Base-by-base conservation (phyloP, 2,329 filamentous ascomycete species). In the Xylaria sp. region DNA sequence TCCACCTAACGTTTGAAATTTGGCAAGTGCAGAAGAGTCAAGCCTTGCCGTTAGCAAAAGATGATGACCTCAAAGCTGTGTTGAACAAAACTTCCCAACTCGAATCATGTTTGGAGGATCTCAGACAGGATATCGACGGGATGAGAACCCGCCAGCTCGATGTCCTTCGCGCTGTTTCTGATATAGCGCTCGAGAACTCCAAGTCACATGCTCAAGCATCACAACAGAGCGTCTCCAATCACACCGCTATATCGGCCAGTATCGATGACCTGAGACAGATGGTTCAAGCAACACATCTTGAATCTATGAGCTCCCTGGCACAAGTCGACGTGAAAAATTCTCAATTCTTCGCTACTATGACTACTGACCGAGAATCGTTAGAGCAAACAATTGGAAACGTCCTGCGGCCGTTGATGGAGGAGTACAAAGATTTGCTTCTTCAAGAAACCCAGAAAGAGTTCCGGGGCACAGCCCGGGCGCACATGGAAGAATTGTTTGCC, bases 371-470 rank as follows among this genome's bases (percentile, higher is more conserved):
- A 44, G 10, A 56, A 46, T 54, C 71, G 12, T 15, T 65, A 34
- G 60, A 41, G 20, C 13, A 25, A 20, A 32, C 37, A n/a, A 20
- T 54, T 18, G 34, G 34, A 18, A 23, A 66, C 23, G 64, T 68
- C 10, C 2, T 73, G 10, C 39, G 46, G 20, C 41, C 68, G 1
- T 34, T 72, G 20, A 23, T 74, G 5, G 73, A 74, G n/a, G 66
- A 72, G 23, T 73, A 70, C 15, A 52, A 34, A n/a, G 68, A 73
- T 23, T 66, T 41, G 41, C 28, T 69, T 2, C 25, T 70, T n/a
- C n/a, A 25, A 20, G 65, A 57, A 32, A 66, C 63, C 7, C 67
- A 63, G 39, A 70, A 69, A 50, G 52, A 70, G 8, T 73, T 59
- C 32, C 70, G 54, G 54, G 56, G 41, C 10, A 52, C 64, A 10